Percentiles rank a stretch among this genome's conserved stretches.
Conservation (phyloP, 2,329 filamentous ascomycete genomes). For the Aureobasidium namibiae region DNA sequence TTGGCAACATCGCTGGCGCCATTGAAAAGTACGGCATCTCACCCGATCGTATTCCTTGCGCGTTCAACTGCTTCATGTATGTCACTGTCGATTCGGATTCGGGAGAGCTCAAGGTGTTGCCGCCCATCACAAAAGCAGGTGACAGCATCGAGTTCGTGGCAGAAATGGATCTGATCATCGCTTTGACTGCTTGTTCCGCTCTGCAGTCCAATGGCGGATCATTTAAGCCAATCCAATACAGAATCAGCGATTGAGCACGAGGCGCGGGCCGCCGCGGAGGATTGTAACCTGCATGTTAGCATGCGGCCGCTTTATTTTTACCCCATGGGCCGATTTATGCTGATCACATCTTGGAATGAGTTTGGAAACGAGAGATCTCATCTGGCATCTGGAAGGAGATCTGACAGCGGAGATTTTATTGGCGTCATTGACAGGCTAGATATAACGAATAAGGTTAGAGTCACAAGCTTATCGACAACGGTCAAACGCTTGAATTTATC, state of each 20-base stretch:
- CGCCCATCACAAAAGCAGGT: constrained; percentile 20
- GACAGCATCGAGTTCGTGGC: constrained; percentile 22
- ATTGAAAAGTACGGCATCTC: constrained; percentile 17
- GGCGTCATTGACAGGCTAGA: background rate
- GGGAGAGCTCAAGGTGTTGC: constrained; percentile 19
- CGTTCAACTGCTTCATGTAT: constrained; percentile 25
- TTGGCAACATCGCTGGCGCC: constrained; percentile 21
- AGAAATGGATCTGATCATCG: constrained; percentile 23
- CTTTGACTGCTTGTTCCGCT: constrained; percentile 21
- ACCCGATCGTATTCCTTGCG: constrained; percentile 19
- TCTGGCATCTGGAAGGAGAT: background rate
- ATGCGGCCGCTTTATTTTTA: background rate
- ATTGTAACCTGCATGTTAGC: background rate
- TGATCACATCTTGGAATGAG: background rate
- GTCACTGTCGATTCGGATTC: constrained; percentile 20
- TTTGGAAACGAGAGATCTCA: background rate
- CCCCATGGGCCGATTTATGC: no score
- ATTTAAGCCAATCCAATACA: constrained; percentile 20
- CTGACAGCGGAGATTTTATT: background rate
- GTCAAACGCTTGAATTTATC: background rate
- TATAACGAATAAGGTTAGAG: background rate
- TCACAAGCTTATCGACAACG: background rate
- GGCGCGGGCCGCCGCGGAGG: background rate
- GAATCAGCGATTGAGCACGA: constrained; percentile 2
- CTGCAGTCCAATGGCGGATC: constrained; percentile 19